A percentile compares a stretch with the other conserved stretches of the same genome.
Evolutionary conservation across 805 yeast genomes (phyloP).

Genomic region (Sugiyamaella chiloensis): DNA sequence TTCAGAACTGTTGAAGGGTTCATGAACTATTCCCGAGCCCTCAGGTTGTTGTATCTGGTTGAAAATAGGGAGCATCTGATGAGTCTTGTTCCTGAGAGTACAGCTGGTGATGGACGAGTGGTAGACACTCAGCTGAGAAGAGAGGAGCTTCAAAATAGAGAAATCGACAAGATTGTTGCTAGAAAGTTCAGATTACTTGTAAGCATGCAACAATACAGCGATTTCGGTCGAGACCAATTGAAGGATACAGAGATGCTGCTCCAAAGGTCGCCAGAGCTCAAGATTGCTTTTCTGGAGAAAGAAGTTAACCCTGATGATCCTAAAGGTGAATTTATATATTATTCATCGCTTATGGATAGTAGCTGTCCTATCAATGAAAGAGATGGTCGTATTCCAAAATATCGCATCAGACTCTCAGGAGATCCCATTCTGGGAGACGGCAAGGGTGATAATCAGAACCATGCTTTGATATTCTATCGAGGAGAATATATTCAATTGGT

Average conservation of each 20-base stretch:
- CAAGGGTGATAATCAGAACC: conserved; percentile 80
- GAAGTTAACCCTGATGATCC: conserved; percentile 5
- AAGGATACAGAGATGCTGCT: conserved; percentile 79
- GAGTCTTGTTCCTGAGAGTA: background rate
- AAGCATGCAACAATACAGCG: conserved; percentile 79
- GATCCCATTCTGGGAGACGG: conserved; percentile 85
- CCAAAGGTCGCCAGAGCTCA: conserved; percentile 82
- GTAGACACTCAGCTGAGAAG: background rate
- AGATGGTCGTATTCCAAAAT: conserved; percentile 56
- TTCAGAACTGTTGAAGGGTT: conserved; percentile 84
- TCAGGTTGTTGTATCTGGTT: conserved; percentile 61
- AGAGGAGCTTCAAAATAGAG: background rate
- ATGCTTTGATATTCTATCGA: conserved; percentile 66
- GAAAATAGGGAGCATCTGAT: conserved; percentile 43
- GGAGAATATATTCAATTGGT: conserved; percentile 79
- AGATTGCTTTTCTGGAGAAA: conserved; percentile 33
- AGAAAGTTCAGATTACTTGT: conserved; percentile 78
- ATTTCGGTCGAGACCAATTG: conserved; percentile 70
- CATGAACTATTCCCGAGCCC: conserved; percentile 71
- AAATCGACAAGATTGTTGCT: conserved; percentile 60
- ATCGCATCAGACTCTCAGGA: conserved; percentile 65
- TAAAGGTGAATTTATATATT: conserved; percentile 32
- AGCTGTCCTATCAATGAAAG: conserved; percentile 54
- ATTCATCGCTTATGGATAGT: conserved; percentile 70
- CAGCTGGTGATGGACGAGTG: background rate